phyloP scores from a whole-genome alignment of 2,329 filamentous ascomycete species.

The Arthroderma uncinatum region DNA sequence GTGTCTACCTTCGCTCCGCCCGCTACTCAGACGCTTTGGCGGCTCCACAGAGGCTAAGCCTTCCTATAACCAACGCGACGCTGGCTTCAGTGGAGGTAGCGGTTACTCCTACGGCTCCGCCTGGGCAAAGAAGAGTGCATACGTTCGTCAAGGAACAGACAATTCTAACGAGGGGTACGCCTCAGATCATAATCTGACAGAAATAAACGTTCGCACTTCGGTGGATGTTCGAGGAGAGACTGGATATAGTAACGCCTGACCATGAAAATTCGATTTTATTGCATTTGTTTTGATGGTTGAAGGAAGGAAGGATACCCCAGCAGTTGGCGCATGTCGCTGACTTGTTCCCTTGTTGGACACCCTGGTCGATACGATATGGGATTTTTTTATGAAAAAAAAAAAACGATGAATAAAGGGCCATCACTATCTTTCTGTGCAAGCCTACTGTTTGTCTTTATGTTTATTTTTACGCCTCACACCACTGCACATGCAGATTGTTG shows the following conservation, averaged over 20 bases:
- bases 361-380: neutral
- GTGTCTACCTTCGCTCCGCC: slow-evolving; percentile 2
- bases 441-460: neutral
- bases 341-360: neutral
- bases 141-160: neutral
- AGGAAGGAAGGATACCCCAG: neutral
- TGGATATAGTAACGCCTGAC: neutral
- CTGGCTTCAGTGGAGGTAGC: neutral
- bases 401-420: neutral
- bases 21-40: neutral
- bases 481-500: neutral
- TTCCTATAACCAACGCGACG: neutral
- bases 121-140: slow-evolving; percentile 19
- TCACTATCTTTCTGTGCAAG: neutral
- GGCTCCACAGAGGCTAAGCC: neutral
- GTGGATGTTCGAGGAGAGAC: slow-evolving; percentile 1
- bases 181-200: neutral
- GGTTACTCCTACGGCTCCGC: slow-evolving; percentile 2
- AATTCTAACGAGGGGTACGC: neutral
- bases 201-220: neutral
- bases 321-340: neutral
- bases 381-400: neutral
- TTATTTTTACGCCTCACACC: neutral
- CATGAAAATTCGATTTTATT: neutral
- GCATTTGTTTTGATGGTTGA: neutral